These are phyloP conservation scores for Lactarius sanguifluus DNA, from an alignment of 768 basidiomycete genomes.

Conservation along the genomic window DNA sequence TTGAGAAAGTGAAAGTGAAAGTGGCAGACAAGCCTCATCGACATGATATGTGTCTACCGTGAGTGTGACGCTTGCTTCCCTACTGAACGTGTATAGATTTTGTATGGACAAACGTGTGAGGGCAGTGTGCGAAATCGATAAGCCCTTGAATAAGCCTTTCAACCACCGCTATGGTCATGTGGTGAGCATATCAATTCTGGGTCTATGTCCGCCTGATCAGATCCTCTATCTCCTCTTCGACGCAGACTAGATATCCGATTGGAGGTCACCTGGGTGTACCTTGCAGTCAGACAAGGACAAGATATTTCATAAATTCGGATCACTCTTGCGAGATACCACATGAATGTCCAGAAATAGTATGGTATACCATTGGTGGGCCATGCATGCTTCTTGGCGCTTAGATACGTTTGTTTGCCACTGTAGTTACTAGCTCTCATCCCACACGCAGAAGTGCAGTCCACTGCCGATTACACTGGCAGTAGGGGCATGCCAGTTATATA, in stretches of 20 bases:
- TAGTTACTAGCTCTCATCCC: neutral
- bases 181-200: neutral
- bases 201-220: too few species aligned
- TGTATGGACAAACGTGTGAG: too few species aligned
- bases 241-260: neutral
- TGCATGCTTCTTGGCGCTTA: neutral
- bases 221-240: neutral
- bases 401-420: neutral
- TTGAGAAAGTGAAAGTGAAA: neutral
- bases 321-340: neutral
- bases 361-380: too few species aligned
- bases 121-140: neutral
- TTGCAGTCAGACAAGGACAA: neutral
- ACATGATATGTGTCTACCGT: too few species aligned
- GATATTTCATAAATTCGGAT: neutral
- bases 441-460: neutral
- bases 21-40: neutral
- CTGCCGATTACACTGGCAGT: neutral
- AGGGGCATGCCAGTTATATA: neutral
- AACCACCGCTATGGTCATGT: neutral
- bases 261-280: neutral
- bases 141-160: neutral
- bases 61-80: neutral
- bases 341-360: neutral
- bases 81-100: neutral